Evolutionary conservation across 257 asterid genomes (phyloP), one percentile per base, ranked within the genome.

Genomic region (Jacaranda mimosifolia): DNA sequence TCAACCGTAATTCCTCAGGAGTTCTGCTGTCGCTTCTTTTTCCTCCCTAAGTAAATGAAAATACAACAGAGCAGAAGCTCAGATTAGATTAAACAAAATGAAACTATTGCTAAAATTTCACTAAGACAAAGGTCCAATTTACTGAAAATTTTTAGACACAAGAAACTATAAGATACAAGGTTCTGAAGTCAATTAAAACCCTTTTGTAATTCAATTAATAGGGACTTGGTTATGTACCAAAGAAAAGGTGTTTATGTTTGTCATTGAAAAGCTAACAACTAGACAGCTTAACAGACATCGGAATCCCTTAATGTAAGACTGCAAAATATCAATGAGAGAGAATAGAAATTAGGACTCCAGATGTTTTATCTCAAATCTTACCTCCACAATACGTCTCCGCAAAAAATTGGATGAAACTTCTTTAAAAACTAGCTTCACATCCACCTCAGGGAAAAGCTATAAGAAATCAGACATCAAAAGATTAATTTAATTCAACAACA

Each of bases 371-470:
- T 42, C 53, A 63, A 77, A 76, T 64, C 73, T 73, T 86, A 94
- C 98, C 98, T 93, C 95, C 86, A 93, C 98, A 74, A 93, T 95
- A 70, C 97, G 93, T 78, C 87, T 93, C 76, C 97, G 93, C 59
- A 95, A 85, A 86, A 86, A 89, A 62, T 84, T 93, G 75, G 99
- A 91, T 19, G 97, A 89, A 52, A 91, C 93, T 80, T 95, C 97
- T 83, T 91, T 93, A 78, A 89, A 93, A 66, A 95, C 99, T 68
- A 95, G 86, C 94, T 95, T 95, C 89, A 95, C 99, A 72, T 95
- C 99, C 45, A 88, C 96, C 91, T 91, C 97, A 9, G 93, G 84
- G 85, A 85, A 96, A 39, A 92, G 82, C 98, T 94, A 74, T 46
- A 82, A 74, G 69, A 76, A 77, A 72, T 46, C 60, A 79, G 7